Evolutionary conservation across 1,139 yeast genomes (phyloP).

Genomic region (Yarrowia galli): DNA sequence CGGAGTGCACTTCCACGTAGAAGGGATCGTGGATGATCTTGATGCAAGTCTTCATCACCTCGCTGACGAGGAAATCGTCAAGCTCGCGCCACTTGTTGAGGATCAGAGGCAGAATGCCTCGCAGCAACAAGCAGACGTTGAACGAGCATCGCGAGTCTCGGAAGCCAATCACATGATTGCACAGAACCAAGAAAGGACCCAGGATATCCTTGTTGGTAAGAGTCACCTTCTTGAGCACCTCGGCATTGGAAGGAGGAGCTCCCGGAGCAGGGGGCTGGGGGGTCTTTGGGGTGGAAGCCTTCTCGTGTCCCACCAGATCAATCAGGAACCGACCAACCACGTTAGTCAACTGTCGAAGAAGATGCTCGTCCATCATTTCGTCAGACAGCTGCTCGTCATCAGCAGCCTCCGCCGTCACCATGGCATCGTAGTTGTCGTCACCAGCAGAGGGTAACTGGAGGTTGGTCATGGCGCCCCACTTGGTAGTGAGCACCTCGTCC

Average conservation of each 20-base stretch:
- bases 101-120: constrained; percentile 73
- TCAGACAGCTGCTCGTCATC: constrained; percentile 89
- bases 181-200: constrained; percentile 78
- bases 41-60: constrained; percentile 57
- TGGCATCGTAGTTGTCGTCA: constrained; percentile 52
- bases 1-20: constrained; percentile 86
- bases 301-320: constrained; percentile 80
- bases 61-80: constrained; percentile 72
- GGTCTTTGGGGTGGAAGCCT: constrained; percentile 40
- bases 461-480: constrained; percentile 78
- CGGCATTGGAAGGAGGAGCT: constrained; percentile 42
- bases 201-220: constrained; percentile 69
- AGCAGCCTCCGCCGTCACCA: constrained; percentile 33
- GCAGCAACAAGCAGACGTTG: constrained; percentile 81
- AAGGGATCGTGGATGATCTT: constrained; percentile 78
- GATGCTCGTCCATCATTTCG: constrained; percentile 97
- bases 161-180: constrained; percentile 79
- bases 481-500: constrained; percentile 69
- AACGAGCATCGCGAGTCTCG: constrained; percentile 92
- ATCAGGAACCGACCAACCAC: constrained; percentile 88
- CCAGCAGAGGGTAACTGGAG: constrained; percentile 42
- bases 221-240: constrained; percentile 68
- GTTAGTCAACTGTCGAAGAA: constrained; percentile 90
- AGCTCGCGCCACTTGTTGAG: constrained; percentile 75
- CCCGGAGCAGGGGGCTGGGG: constrained; percentile 43